Evolutionary conservation across 768 basidiomycete species (phyloP).

Genomic region (Suillus decipiens): DNA sequence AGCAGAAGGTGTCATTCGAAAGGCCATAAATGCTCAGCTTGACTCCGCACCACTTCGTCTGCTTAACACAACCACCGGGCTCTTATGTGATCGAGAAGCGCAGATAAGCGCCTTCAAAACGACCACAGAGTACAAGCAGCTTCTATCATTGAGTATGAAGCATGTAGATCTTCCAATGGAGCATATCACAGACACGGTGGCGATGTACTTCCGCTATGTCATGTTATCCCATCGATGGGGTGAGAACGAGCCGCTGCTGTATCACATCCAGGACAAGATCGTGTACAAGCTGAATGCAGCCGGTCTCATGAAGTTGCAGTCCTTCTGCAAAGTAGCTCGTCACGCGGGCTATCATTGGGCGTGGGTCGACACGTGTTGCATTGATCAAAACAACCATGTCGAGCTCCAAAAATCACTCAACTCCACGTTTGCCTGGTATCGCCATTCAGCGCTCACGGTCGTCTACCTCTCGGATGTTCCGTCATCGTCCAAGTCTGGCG

Average conservation of each 20-base stretch:
- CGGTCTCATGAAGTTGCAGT: not conserved
- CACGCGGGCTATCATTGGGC: not conserved
- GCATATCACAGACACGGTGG: not conserved
- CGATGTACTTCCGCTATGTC: not conserved
- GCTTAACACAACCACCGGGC: not conserved
- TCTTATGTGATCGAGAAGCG: not conserved
- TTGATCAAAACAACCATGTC: not conserved
- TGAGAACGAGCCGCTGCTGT: not conserved
- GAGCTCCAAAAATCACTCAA: not conserved
- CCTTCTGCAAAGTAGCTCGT: not conserved
- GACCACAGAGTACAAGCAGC: not conserved
- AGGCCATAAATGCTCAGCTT: too few species aligned
- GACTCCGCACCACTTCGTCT: not conserved
- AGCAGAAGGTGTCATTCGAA: not conserved
- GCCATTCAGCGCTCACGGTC: too few species aligned
- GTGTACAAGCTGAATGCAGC: not conserved
- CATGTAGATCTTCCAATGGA: not conserved
- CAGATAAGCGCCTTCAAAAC: not conserved
- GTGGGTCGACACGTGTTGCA: not conserved
- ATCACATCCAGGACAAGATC: not conserved
- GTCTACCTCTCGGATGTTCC: too few species aligned
- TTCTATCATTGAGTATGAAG: not conserved
- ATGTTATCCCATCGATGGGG: not conserved
- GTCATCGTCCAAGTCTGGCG: too few species aligned
- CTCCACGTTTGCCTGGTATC: too few species aligned